Base-by-base conservation (phyloP, 768 basidiomycete genomes). In the Neoboletus brunneissimus region DNA sequence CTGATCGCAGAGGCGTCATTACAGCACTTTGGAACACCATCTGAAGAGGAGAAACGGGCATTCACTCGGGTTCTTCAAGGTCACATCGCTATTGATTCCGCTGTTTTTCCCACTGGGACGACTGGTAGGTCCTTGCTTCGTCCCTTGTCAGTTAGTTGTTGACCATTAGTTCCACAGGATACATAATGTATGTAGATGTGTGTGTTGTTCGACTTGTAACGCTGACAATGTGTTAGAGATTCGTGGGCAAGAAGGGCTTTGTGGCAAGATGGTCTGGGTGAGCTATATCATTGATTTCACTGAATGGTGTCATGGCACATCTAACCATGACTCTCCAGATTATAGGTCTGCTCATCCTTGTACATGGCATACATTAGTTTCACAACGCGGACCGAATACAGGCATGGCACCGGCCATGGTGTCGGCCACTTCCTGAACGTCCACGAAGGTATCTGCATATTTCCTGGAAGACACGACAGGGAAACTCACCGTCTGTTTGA, bases 391-490 rank as follows among this genome's bases (percentile, higher is more conserved):
- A 42, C 34, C 32, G 37, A 35, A 59, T 41, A 8, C 51, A 88
- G 93, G 57, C 94, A 97, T 59, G 91, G 92, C 5, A 97, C 95
- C 20, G 94, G 94, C 0, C 96, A 98, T 64, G 96, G 97, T 34
- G 89, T 99, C 32, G 96, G 96, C 0, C 87, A 91, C 61, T 98
- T 89, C 75, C 73, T 98, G 52, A 97, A 97, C 58, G 95, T 98
- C 0, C 95, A 98, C 64, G 94, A 98, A 79, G 78, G 77, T 76
- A 57, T 35, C 38, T 56, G 11, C 29, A 34, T 9, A 27, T 27
- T 32, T 37, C 0, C n/a, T 20, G 15, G 48, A 35, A 54, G 16
- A 3, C 15, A 10, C 16, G 29, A 13, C 18, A 10, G 12, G 4
- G n/a, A 42, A 47, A 4, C 50, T 70, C 35, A 68, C 47, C 5